A percentile compares a stretch with the other conserved stretches of the same genome.
phyloP scores from a whole-genome alignment of 1,284 basidiomycete genomes.

The Amylostereum areolatum region DNA sequence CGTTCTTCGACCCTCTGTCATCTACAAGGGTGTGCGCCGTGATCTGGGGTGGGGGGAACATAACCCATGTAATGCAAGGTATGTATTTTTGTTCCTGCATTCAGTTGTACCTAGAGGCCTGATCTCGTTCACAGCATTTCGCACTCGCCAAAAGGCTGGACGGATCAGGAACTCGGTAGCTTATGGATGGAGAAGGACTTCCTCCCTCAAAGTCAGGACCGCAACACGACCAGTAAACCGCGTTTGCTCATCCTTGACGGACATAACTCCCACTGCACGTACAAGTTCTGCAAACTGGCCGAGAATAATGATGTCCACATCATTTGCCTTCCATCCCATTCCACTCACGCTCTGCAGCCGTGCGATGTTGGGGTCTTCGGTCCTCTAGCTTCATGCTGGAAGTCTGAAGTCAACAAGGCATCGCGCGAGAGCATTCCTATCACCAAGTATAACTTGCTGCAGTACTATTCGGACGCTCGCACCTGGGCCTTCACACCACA shows the following conservation, averaged over 20 bases:
- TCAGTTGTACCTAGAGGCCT: slow-evolving; percentile 19
- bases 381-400: slow-evolving; percentile 18
- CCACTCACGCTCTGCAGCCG: slow-evolving; percentile 19
- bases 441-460: slow-evolving; percentile 35
- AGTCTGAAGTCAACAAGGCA: not conserved
- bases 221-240: slow-evolving; percentile 18
- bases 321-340: slow-evolving; percentile 20
- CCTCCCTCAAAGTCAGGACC: slow-evolving; percentile 21
- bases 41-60: too few relatives aligned
- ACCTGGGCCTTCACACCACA: not conserved
- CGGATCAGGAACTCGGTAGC: slow-evolving; percentile 26
- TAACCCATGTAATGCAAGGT: slow-evolving; percentile 23
- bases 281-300: slow-evolving; percentile 21
- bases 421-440: slow-evolving; percentile 16
- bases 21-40: slow-evolving; percentile 23
- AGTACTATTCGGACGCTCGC: slow-evolving; percentile 17
- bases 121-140: slow-evolving; percentile 12
- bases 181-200: slow-evolving; percentile 29
- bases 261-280: slow-evolving; percentile 33
- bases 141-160: slow-evolving; percentile 33
- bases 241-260: slow-evolving; percentile 35
- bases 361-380: not conserved
- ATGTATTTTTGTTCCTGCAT: slow-evolving; percentile 24
- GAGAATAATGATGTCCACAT: slow-evolving; percentile 19
- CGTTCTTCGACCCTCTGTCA: slow-evolving; percentile 20